Conservation (phyloP, 2,329 filamentous ascomycete species). For the Arthrobotrys megalospora region DNA sequence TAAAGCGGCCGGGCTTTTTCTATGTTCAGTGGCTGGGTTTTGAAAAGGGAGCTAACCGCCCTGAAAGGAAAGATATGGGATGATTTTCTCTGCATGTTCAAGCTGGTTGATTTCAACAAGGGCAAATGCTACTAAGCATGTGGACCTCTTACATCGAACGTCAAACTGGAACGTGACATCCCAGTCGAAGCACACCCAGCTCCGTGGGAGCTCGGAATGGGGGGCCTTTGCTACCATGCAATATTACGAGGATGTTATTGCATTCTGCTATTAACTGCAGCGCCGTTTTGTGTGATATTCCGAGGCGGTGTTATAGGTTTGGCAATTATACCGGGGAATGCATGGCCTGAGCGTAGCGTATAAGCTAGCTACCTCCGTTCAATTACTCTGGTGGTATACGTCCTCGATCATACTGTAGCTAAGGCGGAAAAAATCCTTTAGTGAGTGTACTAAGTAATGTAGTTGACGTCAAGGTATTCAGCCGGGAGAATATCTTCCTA, state of each 20-base stretch:
- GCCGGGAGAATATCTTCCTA: background rate
- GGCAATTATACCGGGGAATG: background rate
- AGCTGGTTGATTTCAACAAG: background rate
- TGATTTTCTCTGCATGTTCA: background rate
- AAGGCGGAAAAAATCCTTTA: background rate
- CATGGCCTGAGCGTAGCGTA: slow-evolving; percentile 19
- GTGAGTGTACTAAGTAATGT: too few species aligned
- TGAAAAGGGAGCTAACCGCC: background rate
- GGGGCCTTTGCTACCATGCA: background rate
- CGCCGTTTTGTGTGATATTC: slow-evolving; percentile 5
- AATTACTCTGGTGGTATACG: background rate
- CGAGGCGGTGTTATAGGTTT: background rate
- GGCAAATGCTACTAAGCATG: background rate
- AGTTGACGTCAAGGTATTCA: slow-evolving; percentile 15
- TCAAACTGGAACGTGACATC: slow-evolving; percentile 18
- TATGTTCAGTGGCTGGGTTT: background rate
- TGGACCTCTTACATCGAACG: background rate
- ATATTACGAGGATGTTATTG: background rate
- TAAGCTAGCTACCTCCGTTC: background rate
- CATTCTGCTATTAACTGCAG: background rate
- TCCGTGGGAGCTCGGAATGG: slow-evolving; percentile 22
- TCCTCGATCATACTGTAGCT: slow-evolving; percentile 1
- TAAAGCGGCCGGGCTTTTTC: background rate
- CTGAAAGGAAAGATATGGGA: slow-evolving; percentile 2
- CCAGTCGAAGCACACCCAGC: slow-evolving; percentile 9